Percentiles rank a stretch among this genome's conserved stretches.
Conservation (phyloP, 495 filamentous ascomycete genomes). For the Penicillium subrubescens region DNA sequence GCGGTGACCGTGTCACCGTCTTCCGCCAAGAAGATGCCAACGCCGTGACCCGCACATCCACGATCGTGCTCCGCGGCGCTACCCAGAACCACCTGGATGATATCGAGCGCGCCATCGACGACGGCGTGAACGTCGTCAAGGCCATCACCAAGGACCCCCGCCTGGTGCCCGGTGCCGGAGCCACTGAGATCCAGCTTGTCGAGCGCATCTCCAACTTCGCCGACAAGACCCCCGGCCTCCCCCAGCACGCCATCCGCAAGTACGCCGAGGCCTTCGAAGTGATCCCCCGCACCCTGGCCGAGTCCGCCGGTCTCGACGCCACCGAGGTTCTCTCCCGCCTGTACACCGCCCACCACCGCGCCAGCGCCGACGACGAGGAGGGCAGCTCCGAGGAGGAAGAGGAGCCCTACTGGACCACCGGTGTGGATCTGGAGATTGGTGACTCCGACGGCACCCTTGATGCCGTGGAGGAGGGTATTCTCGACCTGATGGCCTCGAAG, state of each 20-base stretch:
- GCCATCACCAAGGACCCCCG: slow-evolving; percentile 92
- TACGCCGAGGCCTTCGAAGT: slow-evolving; percentile 98
- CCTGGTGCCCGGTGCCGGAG: slow-evolving; percentile 92
- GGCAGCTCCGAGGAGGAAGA: slow-evolving; percentile 51
- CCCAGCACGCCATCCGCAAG: slow-evolving; percentile 95
- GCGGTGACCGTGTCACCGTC: slow-evolving; percentile 96
- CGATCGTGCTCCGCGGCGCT: slow-evolving; percentile 91
- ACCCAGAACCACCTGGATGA: slow-evolving; percentile 99
- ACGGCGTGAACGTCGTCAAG: slow-evolving; percentile 98
- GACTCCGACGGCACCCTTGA: slow-evolving; percentile 81
- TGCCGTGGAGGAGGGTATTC: slow-evolving; percentile 83
- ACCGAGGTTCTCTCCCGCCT: slow-evolving; percentile 90
- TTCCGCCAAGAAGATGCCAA: slow-evolving; percentile 96
- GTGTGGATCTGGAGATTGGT: slow-evolving; percentile 90
- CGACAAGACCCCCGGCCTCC: slow-evolving; percentile 87
- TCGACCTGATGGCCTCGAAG: slow-evolving; percentile 90
- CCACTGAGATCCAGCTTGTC: slow-evolving; percentile 92
- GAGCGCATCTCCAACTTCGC: slow-evolving; percentile 86
- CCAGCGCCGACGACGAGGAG: slow-evolving; percentile 34
- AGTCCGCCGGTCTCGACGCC: slow-evolving; percentile 92
- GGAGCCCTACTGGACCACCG: slow-evolving; percentile 80
- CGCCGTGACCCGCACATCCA: slow-evolving; percentile 88
- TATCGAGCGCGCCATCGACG: slow-evolving; percentile 94
- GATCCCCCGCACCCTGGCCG: slow-evolving; percentile 87
- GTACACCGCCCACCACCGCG: slow-evolving; percentile 86